These are phyloP conservation scores for Leccinum pellstonianum DNA, from an alignment of 768 basidiomycete species.

Conservation along the genomic window DNA sequence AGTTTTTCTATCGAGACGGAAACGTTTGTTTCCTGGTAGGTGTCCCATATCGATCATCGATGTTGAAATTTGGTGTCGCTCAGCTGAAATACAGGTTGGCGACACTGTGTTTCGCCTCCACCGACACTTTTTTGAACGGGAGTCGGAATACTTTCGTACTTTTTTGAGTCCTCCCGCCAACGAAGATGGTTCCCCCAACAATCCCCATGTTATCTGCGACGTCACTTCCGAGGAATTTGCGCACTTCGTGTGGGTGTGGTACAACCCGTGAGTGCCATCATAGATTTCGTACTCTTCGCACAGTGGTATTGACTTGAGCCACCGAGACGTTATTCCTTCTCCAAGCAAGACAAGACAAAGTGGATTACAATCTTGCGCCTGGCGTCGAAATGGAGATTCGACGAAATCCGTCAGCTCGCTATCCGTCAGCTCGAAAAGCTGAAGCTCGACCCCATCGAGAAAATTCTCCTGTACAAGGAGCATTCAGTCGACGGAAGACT, in stretches of 20 bases:
- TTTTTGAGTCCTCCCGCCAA: constrained; percentile 19
- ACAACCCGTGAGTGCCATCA: constrained; percentile 36
- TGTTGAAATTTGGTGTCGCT: neutral
- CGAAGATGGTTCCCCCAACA: neutral
- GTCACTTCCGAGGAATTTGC: constrained; percentile 42
- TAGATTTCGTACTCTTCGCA: neutral
- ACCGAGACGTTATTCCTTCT: constrained; percentile 53
- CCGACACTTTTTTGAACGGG: constrained; percentile 37
- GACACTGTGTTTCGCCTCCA: constrained; percentile 35
- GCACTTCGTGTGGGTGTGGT: constrained; percentile 53
- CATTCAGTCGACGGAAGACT: constrained; percentile 48
- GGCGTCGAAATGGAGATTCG: constrained; percentile 54
- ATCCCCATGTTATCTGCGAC: constrained; percentile 20
- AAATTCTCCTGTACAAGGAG: constrained; percentile 55
- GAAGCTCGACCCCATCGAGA: constrained; percentile 46
- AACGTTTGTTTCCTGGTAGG: constrained; percentile 55
- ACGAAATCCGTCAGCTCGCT: constrained; percentile 48
- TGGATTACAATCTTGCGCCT: constrained; percentile 59
- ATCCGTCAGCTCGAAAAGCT: constrained; percentile 55
- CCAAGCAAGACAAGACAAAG: constrained; percentile 45
- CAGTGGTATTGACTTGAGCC: neutral
- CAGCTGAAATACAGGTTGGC: constrained; percentile 30
- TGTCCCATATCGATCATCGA: neutral
- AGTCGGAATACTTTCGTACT: constrained; percentile 32
- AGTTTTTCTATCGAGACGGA: constrained; percentile 54